Percentiles rank a stretch among this genome's conserved stretches.
Conservation (phyloP, 2,329 filamentous ascomycete species). For the Esteya vermicola region DNA sequence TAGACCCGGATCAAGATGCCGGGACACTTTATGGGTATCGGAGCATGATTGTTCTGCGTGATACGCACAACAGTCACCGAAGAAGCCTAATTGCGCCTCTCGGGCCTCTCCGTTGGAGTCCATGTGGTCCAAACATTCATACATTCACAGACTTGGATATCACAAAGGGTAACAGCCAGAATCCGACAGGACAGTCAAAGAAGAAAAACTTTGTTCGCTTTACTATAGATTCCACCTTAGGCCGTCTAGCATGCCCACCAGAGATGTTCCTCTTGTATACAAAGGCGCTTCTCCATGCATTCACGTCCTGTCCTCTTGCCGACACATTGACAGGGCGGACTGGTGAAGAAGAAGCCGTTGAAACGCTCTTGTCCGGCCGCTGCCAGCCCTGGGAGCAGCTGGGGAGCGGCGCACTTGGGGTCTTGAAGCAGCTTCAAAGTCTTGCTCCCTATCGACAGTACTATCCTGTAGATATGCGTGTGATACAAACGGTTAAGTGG, state of each 20-base stretch:
- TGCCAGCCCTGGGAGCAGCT: slow-evolving; percentile 34
- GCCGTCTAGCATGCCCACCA: slow-evolving; percentile 39
- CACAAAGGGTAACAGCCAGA: no score
- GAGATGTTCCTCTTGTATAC: slow-evolving; percentile 39
- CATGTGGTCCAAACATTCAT: slow-evolving; percentile 20
- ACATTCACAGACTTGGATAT: background rate
- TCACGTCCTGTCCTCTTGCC: slow-evolving; percentile 39
- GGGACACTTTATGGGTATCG: slow-evolving; percentile 45
- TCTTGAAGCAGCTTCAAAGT: slow-evolving; percentile 13
- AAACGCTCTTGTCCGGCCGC: slow-evolving; percentile 30
- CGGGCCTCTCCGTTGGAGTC: slow-evolving; percentile 20
- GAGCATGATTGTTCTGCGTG: slow-evolving; percentile 42
- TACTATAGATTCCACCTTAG: slow-evolving; percentile 36
- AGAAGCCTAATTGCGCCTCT: slow-evolving; percentile 41
- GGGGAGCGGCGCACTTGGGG: fast-evolving
- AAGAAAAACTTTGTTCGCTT: slow-evolving; percentile 32
- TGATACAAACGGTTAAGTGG: slow-evolving; percentile 23
- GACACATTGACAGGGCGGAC: slow-evolving; percentile 44
- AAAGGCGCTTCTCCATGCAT: slow-evolving; percentile 45
- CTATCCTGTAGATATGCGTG: slow-evolving; percentile 20
- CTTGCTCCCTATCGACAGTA: slow-evolving; percentile 19
- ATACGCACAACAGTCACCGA: slow-evolving; percentile 17
- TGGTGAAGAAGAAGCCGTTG: slow-evolving; percentile 45
- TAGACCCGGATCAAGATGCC: slow-evolving; percentile 43
- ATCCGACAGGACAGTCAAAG: background rate